Base-by-base conservation (phyloP, 2,329 filamentous ascomycete species). In the Beauveria pseudobassiana region DNA sequence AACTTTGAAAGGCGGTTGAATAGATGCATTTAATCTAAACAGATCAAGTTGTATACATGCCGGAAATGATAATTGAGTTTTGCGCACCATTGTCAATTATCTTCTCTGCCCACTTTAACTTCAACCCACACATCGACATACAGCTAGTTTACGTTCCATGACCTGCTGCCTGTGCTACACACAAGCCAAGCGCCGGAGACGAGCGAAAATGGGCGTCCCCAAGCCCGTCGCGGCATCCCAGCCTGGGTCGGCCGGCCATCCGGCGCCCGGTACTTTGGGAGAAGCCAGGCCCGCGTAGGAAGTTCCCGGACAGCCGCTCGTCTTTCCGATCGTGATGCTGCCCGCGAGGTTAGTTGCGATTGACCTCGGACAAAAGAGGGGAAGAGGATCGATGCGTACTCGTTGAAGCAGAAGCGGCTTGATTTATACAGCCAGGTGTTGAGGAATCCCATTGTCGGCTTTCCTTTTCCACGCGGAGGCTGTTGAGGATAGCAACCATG, bases 401-500 rank as follows among this genome's bases (percentile, higher is more conserved):
- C 75, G 5, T 70, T 75, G 22, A 77, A 74, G 3, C 64, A 74
- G 10, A 59, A 40, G 5, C 64, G 53, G 1, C 71, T 73, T 26
- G 67, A 62, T 9, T 69, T 68, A 66, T 87, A 87, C 18, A 87
- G 72, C 80, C 82, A 85, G 1, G 84, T 84, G 69, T 87, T 87
- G 28, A 87, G 70, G 67, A 86, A 87, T 1, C 85, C 84, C 67
- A 87, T 72, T 0, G 75, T 68, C 7, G 79, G 70, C 68, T 80
- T 79, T 1, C 82, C 82, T n/a, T 75, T 18, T 79, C 74, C 53
- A 88, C 72, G 38, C 86, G 77, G 24, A 82, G 80, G 63, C 86
- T 83, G 68, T 90, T 90, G 56, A 91, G 71, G 43, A 89, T 78
- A 1, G 82, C 79, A 54, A 91, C 75, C 64, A 91, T 79, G 16